Evolutionary conservation across 192 early-diverging fungal genomes (phyloP).

Genomic region (Gonapodya sp.): DNA sequence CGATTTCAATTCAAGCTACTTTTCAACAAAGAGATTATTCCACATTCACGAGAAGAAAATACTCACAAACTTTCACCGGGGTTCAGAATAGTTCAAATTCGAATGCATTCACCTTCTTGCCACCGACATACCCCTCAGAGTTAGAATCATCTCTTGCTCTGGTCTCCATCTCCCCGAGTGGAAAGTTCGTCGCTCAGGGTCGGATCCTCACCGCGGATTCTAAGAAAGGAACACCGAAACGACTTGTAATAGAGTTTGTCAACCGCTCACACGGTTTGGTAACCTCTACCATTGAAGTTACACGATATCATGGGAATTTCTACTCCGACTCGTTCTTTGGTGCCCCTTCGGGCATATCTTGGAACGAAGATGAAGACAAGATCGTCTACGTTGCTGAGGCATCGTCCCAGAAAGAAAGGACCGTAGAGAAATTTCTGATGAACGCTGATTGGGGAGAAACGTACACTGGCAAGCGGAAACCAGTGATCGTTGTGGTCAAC

Average conservation of each 20-base stretch:
- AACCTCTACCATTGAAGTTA: background rate
- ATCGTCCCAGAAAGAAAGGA: background rate
- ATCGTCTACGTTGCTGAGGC: background rate
- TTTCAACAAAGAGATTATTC: background rate
- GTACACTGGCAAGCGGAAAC: slow-evolving; percentile 2
- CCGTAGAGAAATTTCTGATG: background rate
- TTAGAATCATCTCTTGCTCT: background rate
- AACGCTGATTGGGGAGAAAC: background rate
- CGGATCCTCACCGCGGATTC: background rate
- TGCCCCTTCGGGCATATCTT: background rate
- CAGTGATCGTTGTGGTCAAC: background rate
- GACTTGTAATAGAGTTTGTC: background rate
- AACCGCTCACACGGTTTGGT: background rate
- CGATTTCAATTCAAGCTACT: background rate
- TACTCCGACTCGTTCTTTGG: slow-evolving; percentile 9
- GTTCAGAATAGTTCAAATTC: background rate
- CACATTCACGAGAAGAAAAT: background rate
- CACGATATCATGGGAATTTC: background rate
- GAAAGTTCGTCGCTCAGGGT: background rate
- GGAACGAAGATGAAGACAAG: background rate
- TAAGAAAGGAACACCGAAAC: background rate
- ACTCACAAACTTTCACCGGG: background rate
- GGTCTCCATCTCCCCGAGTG: background rate
- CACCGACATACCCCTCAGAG: background rate
- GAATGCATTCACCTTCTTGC: background rate